A percentile compares a stretch with the other conserved stretches of the same genome.
phyloP scores from a whole-genome alignment of 2,329 filamentous ascomycete species.

The Botrytis hyacinthi region DNA sequence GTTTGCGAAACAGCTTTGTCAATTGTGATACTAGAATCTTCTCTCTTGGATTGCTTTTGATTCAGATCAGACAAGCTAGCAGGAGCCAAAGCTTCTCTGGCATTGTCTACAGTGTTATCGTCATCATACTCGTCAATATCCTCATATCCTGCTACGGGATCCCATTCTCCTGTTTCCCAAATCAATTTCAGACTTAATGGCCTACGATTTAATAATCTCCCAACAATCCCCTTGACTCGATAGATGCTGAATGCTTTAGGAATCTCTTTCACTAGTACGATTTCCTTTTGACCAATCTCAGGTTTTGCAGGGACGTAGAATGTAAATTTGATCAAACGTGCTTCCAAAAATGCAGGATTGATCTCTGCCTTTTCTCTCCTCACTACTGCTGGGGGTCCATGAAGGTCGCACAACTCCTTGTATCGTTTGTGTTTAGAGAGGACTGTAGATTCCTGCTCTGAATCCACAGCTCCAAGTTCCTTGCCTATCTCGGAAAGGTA shows the following conservation, averaged over 20 bases:
- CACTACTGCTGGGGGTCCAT: constrained; percentile 68
- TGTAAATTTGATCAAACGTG: constrained; percentile 67
- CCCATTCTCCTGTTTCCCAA: constrained; percentile 91
- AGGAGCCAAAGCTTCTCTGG: constrained; percentile 20
- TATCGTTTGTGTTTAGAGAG: constrained; percentile 69
- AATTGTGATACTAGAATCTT: background rate
- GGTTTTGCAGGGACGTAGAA: constrained; percentile 42
- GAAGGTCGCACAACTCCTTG: constrained; percentile 67
- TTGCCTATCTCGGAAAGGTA: constrained; percentile 82
- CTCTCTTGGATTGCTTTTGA: constrained; percentile 31
- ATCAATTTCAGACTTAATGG: constrained; percentile 67
- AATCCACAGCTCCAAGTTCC: constrained; percentile 63
- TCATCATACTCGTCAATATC: constrained; percentile 56
- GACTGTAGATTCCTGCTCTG: constrained; percentile 53
- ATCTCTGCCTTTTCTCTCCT: constrained; percentile 49
- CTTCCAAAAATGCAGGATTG: constrained; percentile 79
- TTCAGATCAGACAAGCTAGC: constrained; percentile 17
- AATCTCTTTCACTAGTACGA: constrained; percentile 46
- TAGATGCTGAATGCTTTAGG: constrained; percentile 81
- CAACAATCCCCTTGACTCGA: constrained; percentile 73
- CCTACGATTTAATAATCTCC: constrained; percentile 62
- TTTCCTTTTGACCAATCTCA: constrained; percentile 24
- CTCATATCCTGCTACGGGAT: constrained; percentile 67
- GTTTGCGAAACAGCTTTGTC: background rate
- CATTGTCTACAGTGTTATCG: constrained; percentile 44